Evolutionary conservation across 345 rosid species (phyloP), one percentile per base, ranked within the genome.

Genomic region (Crucihimalaya himalaica): DNA sequence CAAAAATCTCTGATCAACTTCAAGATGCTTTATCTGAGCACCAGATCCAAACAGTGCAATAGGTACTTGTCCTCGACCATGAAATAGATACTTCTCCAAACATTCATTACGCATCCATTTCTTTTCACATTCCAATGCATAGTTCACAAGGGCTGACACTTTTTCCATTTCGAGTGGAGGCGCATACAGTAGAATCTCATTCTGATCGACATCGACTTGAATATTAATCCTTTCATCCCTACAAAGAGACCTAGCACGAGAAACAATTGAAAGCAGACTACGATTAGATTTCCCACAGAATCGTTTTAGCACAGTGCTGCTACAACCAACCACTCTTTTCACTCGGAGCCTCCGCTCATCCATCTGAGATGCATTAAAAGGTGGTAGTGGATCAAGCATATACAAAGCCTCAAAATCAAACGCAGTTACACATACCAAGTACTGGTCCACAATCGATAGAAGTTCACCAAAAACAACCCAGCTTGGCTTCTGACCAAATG

Each of bases 401-500:
- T 76, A 75, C 69, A 91, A 80, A 75, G 79, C 81, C 31, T 89
- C 96, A 63, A 82, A 81, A 74, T 94, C 97, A 78, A 91, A 66
- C 13, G 93, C 90, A 19, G 94, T 91, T 35, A 89, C 98, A 67
- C 98, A 93, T 63, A 91, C 92, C 81, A 94, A 81, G 83, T 86
- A 91, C 73, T 89, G 82, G 75, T 72, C 80, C 51, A 84, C 71
- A 43, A 56, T 18, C 42, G 92, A 86, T 23, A 94, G 79, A 13
- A 94, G 84, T 77, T 94, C 98, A 74, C 90, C 76, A 72, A 91
- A 94, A 70, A 94, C 93, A 54, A 94, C 96, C 96, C 97, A 91
- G 70, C 73, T 62, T 32, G 98, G 97, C 90, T 84, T 94, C 84
- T 85, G 86, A 52, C 79, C 79, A 73, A 89, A 94, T 47, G 83